Evolutionary conservation across 2,329 filamentous ascomycete genomes (phyloP), one percentile per base, ranked within the genome.

Genomic region (Phaeosphaeria sp.): DNA sequence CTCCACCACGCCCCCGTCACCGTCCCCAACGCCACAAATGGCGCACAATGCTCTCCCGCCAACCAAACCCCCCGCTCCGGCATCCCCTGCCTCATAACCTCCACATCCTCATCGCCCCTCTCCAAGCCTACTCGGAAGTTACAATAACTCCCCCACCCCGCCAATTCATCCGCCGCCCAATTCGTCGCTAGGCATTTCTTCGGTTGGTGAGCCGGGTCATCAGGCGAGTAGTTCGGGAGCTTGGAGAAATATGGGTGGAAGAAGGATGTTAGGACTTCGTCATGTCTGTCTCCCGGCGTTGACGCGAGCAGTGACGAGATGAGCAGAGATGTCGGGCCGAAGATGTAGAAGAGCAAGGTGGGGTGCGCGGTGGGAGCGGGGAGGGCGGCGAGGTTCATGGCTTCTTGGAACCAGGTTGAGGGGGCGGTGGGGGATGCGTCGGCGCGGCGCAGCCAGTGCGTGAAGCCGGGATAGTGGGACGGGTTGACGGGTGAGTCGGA

Each of bases 1-100:
- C 91, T 92, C 92, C 92, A 96, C 75, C 92, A 97, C 11, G 94
- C 94, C 0, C 94, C 94, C 0, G 92, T 96, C 2, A 66, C 64
- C 6, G 64, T 66, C 1, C 64, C 94, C 60, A 97, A 77, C 11
- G 91, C 93, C 25, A 96, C 88, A 79, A 97, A 96, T 4, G 93
- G 93, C 53, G 92, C 89, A 21, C 92, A 96, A 78, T 97, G 93
- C 78, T 97, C 93, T 0, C 93, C 93, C 0, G 93, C 93, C 64
- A 97, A 82, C 93, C 93, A 97, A 8, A 97, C 72, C 0, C 91
- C 88, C 21, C 87, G 80, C 13, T 86, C 87, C 0, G 88, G 88
- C 62, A 83, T 69, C 0, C 85, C 85, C 2, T 76, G 69, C 22
- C 86, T 75, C 78, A 89, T 79, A 2, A 77, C 73, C 73, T 89